A percentile compares a stretch with the other conserved stretches of the same genome.
Evolutionary conservation across 2,329 filamentous ascomycete species (phyloP).

Genomic region (Fusarium sp.): DNA sequence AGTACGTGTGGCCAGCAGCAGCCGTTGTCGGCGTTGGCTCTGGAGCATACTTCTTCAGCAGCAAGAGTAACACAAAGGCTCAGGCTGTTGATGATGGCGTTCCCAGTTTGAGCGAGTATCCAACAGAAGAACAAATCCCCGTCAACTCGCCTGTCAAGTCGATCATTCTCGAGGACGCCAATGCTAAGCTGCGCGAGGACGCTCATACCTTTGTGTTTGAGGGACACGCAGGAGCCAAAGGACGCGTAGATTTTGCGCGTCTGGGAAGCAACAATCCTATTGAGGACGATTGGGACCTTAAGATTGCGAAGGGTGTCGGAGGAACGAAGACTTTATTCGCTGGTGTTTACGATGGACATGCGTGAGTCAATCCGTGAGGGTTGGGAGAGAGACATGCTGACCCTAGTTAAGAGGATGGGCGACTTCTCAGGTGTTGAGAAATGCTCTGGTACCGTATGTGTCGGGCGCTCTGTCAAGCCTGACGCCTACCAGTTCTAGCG

Average conservation of each 20-base stretch:
- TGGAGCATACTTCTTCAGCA: constrained; percentile 20
- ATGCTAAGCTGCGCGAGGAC: constrained; percentile 49
- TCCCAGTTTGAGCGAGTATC: constrained; percentile 17
- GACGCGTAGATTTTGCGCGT: constrained; percentile 51
- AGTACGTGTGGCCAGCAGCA: constrained; percentile 17
- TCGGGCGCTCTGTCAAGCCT: constrained; percentile 52
- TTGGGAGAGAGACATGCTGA: constrained; percentile 12
- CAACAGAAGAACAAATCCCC: constrained; percentile 38
- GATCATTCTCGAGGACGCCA: constrained; percentile 45
- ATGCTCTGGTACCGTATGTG: constrained; percentile 57
- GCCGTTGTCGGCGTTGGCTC: constrained; percentile 22
- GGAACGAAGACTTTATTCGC: constrained; percentile 48
- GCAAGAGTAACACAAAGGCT: neutral
- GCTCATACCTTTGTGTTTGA: constrained; percentile 48
- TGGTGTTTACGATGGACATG: constrained; percentile 63
- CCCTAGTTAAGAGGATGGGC: constrained; percentile 51
- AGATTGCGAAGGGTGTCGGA: constrained; percentile 48
- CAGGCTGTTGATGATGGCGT: neutral
- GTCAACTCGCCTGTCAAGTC: constrained; percentile 46
- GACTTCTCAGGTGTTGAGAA: constrained; percentile 56
- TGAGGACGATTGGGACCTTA: constrained; percentile 53
- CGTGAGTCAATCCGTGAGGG: constrained; percentile 47
- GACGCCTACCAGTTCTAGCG: constrained; percentile 51
- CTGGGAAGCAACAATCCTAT: constrained; percentile 52
- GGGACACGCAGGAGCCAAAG: constrained; percentile 38